These are phyloP conservation scores for Auricularia auricula-judae DNA, from an alignment of 768 basidiomycete genomes.

Conservation along the genomic window DNA sequence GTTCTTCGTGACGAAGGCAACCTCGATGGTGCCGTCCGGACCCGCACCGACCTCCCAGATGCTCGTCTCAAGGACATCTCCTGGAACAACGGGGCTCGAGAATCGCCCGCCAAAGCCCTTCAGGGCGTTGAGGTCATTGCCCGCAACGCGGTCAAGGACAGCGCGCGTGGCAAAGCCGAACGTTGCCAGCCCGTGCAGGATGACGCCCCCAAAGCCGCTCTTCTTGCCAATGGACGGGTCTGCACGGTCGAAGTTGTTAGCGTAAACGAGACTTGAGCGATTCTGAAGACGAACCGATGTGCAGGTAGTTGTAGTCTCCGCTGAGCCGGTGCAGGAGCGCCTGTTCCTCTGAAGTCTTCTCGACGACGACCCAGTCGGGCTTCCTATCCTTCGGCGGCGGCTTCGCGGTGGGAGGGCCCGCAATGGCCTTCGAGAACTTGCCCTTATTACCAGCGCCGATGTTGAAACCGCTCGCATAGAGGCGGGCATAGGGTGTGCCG, in stretches of 20 bases:
- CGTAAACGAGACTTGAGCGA: not conserved
- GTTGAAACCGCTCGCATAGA: slow-evolving; percentile 60
- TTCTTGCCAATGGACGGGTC: slow-evolving; percentile 65
- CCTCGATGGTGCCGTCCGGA: slow-evolving; percentile 44
- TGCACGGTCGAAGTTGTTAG: slow-evolving; percentile 14
- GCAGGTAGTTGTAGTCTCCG: slow-evolving; percentile 72
- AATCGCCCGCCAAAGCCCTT: slow-evolving; percentile 65
- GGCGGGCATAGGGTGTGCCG: slow-evolving; percentile 48
- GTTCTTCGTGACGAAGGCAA: slow-evolving; percentile 54
- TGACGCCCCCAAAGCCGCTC: slow-evolving; percentile 73
- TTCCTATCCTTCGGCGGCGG: slow-evolving; percentile 48
- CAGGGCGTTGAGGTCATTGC: slow-evolving; percentile 48
- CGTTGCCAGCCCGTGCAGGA: slow-evolving; percentile 74
- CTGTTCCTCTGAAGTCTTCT: slow-evolving; percentile 52
- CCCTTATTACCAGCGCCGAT: slow-evolving; percentile 57
- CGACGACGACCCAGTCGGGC: slow-evolving; percentile 49
- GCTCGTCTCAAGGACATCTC: slow-evolving; percentile 62
- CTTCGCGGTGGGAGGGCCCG: slow-evolving; percentile 49
- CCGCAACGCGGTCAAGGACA: slow-evolving; percentile 51
- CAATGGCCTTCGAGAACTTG: slow-evolving; percentile 52
- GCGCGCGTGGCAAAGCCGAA: slow-evolving; percentile 78
- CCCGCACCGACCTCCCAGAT: slow-evolving; percentile 69
- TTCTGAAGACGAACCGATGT: slow-evolving; percentile 37
- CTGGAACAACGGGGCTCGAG: slow-evolving; percentile 75
- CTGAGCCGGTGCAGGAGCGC: slow-evolving; percentile 63